phyloP scores from a whole-genome alignment of 75 land plant species.

The Chamaecyparis obtusa region DNA sequence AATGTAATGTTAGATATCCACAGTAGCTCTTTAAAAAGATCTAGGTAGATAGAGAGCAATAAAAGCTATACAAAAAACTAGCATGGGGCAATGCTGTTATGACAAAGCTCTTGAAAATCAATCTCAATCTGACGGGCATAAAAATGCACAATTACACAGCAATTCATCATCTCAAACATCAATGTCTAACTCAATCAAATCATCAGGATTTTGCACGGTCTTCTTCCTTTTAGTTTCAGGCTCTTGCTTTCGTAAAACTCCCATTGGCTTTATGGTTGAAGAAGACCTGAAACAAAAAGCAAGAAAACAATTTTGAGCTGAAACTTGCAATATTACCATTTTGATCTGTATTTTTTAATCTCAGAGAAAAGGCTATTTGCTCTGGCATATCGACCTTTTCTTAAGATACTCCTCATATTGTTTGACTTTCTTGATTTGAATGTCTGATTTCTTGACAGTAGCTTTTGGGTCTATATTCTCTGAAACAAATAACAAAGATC shows the following conservation, averaged over 20 bases:
- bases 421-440: constrained; percentile 9
- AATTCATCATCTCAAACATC: constrained; percentile 44
- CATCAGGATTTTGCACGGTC: constrained; percentile 13
- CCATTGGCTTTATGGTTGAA: constrained; percentile 4
- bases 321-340: neutral
- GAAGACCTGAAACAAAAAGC: constrained; percentile 9
- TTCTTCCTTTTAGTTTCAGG: constrained; percentile 32
- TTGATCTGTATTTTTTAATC: neutral
- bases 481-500: neutral
- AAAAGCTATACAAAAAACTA: neutral
- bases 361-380: neutral
- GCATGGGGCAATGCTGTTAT: neutral
- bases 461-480: constrained; percentile 19
- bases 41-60: neutral
- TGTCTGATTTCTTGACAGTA: neutral
- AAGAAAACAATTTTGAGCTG: neutral
- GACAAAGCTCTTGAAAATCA: neutral
- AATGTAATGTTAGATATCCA: neutral
- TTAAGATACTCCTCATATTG: constrained; percentile 2
- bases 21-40: neutral
- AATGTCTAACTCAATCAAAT: constrained; percentile 55
- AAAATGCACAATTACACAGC: neutral
- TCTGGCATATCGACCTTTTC: constrained; percentile 2
- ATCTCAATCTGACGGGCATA: neutral
- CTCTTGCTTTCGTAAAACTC: constrained; percentile 13